Evolutionary conservation across 164 flowering plant species (phyloP), one percentile per base, ranked within the genome.

Genomic region (Berberis thunbergii): DNA sequence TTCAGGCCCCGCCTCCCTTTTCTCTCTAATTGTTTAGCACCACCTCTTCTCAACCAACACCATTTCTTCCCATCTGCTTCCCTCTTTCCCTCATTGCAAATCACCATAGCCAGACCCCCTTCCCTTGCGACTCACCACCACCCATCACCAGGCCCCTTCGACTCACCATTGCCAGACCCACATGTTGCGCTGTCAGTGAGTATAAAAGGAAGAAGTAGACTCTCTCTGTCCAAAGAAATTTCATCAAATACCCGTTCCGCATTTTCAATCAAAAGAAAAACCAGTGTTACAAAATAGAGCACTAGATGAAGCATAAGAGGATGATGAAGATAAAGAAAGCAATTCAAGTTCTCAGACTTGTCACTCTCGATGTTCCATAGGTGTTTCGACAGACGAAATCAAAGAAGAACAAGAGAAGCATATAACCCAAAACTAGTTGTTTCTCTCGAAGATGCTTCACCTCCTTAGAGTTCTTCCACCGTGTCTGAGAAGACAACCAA

Each of bases 371-470:
- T 75, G 85, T 69, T 86, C 93, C 1, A 70, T 77, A 59, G 91
- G 92, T 1, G 85, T 85, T 0, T 84, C 92, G 1, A 83, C 91
- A 0, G 88, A 85, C 10, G 85, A 79, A 60, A 67, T 70, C 10
- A 79, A 73, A 55, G 26, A 26, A 26, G 78, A 67, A 49, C 46
- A 9, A 60, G 49, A 69, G 7, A 57, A 63, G 43, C 69, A 61
- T 53, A 67, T 72, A 57, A 55, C 52, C 45, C 62, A 40, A 4
- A 69, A 60, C 6, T 75, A 74, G 67, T 57, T 77, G 26, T 26
- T 41, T 52, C 66, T 5, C 61, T 65, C 3, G 77, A 70, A 4
- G 73, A 77, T 49, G 64, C 76, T 0, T 67, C 83, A 55, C 72
- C 86, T 12, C 79, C 84, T n/a, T 75, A 81, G 9, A 64, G 85